Evolutionary conservation across 139 green algal genomes (phyloP), one percentile per base, ranked within the genome.

Genomic region (Raphidocelis subcapitata): DNA sequence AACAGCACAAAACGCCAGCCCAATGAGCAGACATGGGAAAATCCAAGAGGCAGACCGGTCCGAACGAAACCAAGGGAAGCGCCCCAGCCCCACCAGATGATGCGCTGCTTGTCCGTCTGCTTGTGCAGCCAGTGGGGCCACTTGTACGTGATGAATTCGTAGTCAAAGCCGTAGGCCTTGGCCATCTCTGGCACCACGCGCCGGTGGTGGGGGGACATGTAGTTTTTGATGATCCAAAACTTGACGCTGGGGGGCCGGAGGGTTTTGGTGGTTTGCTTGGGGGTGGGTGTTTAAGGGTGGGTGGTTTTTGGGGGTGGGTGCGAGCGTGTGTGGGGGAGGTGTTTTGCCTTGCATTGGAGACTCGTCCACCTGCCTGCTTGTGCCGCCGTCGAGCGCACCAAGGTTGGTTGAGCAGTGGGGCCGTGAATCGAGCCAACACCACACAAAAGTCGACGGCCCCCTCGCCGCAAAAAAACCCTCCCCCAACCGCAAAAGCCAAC

Each of bases 161-260:
- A 98, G 51, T 98, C 91, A 80, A 99, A 99, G 47, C 86, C 87
- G 75, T 92, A 97, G 24, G 18, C 35, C 55, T 76, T 35, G 12
- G 96, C 95, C 88, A 99, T 95, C 52, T 87, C 76, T 2, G 96
- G 95, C 20, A 99, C 79, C 57, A 97, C 92, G 32, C 83, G 71
- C 67, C 69, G 78, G 70, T 82, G 76, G 67, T 94, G 86, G 3
- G 96, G 96, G 12, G 83, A 94, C 87, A 98, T 95, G 88, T 99
- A 99, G 83, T 99, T 99, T 68, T 97, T 97, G 79, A 99, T 98
- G 78, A 99, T 97, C 96, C 96, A 99, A 74, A 99, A 98, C 84
- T 99, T 99, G 65, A 98, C 81, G 62, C 81, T 86, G 61, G 70
- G 71, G 10, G 79, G n/a, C n/a, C n/a, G n/a, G 63, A 31, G 21